Base-by-base conservation (phyloP, 140 eudicot species). In the Anethum foeniculum region DNA sequence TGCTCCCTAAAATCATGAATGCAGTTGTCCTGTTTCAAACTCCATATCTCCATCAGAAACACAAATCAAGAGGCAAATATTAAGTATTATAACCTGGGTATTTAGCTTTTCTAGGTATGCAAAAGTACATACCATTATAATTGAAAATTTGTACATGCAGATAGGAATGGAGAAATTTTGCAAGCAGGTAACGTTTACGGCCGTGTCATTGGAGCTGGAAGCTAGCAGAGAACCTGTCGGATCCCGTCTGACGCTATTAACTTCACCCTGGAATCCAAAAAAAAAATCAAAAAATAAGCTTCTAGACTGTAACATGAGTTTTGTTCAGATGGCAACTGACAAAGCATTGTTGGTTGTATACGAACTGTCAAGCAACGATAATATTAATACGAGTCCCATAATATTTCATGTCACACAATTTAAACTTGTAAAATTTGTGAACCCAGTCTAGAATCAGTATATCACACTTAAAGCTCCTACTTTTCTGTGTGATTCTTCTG, bases 161-260 rank as follows among this genome's bases (percentile, higher is more conserved):
- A 73, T n/a, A 48, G 48, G 75, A 49, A 25, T 58, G 43, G 43
- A 13, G 4, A 15, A 65, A 71, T 25, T 56, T 58, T 62, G 80
- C 69, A 23, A 75, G 51, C 21, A 27, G 58, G 68, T 76, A 75
- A 91, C 91, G 90, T 91, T 91, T 71, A 83, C 83, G 21, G 93
- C 84, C 73, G 12, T 54, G 75, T 91, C 96, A 81, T 84, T 84
- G 44, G 93, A 89, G 73, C 92, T 82, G 51, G 96, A 89, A 49
- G 96, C 96, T 83, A 91, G 83, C 44, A 91, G 71, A 15, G 82
- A 77, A 43, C 92, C 91, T 18, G 88, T 81, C 71, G 93, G 90
- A 78, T 91, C 93, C 92, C 96, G 89, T 84, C 86, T 86, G 76
- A 91, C 84, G 79, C 86, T 81, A 84, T 91, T 91, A 44, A 91